Conservation (phyloP, 2,329 filamentous ascomycete genomes). For the Aurifilum marmelostoma region DNA sequence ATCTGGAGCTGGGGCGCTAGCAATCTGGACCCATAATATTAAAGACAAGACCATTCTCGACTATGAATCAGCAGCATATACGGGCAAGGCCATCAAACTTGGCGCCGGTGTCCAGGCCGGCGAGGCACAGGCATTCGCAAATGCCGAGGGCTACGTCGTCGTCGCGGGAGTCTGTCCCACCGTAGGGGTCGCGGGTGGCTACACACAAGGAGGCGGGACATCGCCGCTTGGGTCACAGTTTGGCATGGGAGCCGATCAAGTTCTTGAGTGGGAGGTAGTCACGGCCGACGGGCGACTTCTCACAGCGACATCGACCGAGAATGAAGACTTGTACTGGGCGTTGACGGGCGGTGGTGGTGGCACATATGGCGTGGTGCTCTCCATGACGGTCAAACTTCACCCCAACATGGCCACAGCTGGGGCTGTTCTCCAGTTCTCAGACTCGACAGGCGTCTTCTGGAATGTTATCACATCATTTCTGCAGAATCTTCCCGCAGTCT, state of each 20-base stretch:
- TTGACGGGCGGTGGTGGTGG: slow-evolving; percentile 52
- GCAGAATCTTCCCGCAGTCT: slow-evolving; percentile 9
- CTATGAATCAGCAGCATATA: slow-evolving; percentile 42
- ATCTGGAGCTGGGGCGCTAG: slow-evolving; percentile 53
- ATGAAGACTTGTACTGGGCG: slow-evolving; percentile 57
- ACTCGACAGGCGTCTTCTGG: slow-evolving; percentile 1
- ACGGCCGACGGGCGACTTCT: slow-evolving; percentile 44
- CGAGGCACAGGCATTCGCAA: slow-evolving; percentile 46
- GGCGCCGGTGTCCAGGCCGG: slow-evolving; percentile 52
- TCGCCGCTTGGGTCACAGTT: slow-evolving; percentile 46
- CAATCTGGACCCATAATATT: slow-evolving; percentile 52
- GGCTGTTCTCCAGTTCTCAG: slow-evolving; percentile 9
- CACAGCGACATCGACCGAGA: slow-evolving; percentile 43
- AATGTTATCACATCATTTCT: background rate
- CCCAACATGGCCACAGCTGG: slow-evolving; percentile 17
- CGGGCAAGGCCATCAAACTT: slow-evolving; percentile 51
- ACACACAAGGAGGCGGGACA: slow-evolving; percentile 55
- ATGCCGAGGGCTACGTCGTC: slow-evolving; percentile 42
- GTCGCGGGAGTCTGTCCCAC: slow-evolving; percentile 52
- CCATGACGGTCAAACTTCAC: slow-evolving; percentile 51
- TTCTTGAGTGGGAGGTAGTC: slow-evolving; percentile 49
- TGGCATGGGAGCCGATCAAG: slow-evolving; percentile 54
- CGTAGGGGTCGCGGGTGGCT: slow-evolving; percentile 52
- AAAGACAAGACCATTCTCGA: slow-evolving; percentile 42
- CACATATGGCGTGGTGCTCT: slow-evolving; percentile 52